Evolutionary conservation across 176 grass and related monocot species (phyloP), one percentile per base, ranked within the genome.

Genomic region (Chloris gayana): DNA sequence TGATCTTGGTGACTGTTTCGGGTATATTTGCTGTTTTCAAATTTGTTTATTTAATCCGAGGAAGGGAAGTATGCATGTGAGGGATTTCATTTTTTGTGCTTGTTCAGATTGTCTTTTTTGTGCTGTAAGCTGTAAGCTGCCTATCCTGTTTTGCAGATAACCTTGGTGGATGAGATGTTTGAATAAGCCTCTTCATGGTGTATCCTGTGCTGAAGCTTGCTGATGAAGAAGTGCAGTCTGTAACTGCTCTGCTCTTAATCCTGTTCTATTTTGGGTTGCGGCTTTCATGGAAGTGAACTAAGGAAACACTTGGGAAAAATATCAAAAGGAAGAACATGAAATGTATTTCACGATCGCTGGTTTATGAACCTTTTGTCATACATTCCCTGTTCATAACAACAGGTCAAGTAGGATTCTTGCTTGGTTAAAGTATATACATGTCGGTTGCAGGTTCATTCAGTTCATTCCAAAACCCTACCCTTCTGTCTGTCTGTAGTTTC

Each of bases 121-220:
- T 65, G n/a, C n/a, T 65, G 32, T 89, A 75, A 50, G 2, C 17
- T 80, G 19, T 57, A 85, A 79, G 33, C 25, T 66, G 26, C 21
- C 13, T 80, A 7, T 72, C 6, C 17, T 80, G 21, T 75, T 34
- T 75, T 83, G 49, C 92, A 91, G 92, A 87, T 91, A 58, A 89
- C 85, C 53, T 91, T 94, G 86, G 88, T 89, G 59, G 86, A 94
- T 53, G 84, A 90, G 67, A 83, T 89, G 72, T 94, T 84, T 21
- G 75, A 88, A 81, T 89, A 91, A 32, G 17, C 44, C 12, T 85
- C 31, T 18, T 3, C 69, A 4, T 32, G 34, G 21, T 66, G 58
- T 32, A 67, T 85, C 58, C 61, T 67, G 59, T 73, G 18, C 72
- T 65, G 68, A n/a, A 79, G 75, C 45, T 73, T 15, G 51, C 17